Base-by-base conservation (phyloP, 2,329 filamentous ascomycete species). In the Aspergillus vadensis region DNA sequence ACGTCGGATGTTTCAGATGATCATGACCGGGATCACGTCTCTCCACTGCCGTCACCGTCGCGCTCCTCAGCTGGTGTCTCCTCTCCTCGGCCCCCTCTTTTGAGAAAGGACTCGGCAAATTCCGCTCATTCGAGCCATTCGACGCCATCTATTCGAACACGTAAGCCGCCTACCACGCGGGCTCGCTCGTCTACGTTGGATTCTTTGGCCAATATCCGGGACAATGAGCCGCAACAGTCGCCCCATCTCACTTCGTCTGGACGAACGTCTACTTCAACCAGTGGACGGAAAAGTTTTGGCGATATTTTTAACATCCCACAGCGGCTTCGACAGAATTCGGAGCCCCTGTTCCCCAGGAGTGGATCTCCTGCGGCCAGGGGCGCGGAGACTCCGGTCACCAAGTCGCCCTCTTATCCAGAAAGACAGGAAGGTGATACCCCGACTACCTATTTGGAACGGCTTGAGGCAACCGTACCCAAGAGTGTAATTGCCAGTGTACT, bases 131-230 rank as follows among this genome's bases (percentile, higher is more conserved):
- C 94, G 0, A 75, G 78, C 10, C 78, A 77, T 39, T 87, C 86
- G 1, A 83, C 83, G 15, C 81, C 84, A 1, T 81, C 82, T 23
- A 64, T 72, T 77, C 57, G 89, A 86, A 5, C 79, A 80, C 56
- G 82, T 83, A 54, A 78, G 86, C 23, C 83, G 84, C 55, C 57
- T 6, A 63, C 63, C 21, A 78, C 88, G 54, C 84, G 93, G 67
- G 90, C 89, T 55, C 86, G 95, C 65, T 97, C 95, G 17, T 96
- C 93, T 5, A 98, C 95, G 0, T 85, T 96, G 80, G 93, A 91
- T 69, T 98, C 94, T 1, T 77, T 94, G 47, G 87, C 88, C 17
- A 87, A 89, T 64, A 84, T 86, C 57, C 91, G 89, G 0, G 87
- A 88, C 57, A 91, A 92, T 63, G 86, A 89, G 36, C 86, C 88